Percentiles rank a stretch among this genome's conserved stretches.
These are phyloP conservation scores for Globisporangium spiculum DNA, from an alignment of 352 stramenopile species.

Conservation along the genomic window DNA sequence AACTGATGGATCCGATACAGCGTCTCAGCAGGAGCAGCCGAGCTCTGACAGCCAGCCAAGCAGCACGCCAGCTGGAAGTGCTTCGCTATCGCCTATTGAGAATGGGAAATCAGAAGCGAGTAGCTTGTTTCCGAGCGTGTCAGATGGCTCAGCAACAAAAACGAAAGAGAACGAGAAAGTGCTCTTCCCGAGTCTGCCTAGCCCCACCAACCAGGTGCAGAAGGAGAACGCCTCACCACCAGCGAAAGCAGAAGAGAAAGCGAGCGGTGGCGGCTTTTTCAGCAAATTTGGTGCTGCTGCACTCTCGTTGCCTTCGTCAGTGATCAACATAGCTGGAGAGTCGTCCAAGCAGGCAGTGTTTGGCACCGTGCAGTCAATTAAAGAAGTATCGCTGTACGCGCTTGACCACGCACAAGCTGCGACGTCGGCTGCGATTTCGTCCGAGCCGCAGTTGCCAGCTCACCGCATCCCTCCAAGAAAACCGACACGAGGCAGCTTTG, in stretches of 20 bases:
- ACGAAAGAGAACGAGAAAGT: constrained; percentile 8
- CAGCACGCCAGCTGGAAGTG: constrained; percentile 13
- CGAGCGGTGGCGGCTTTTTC: constrained; percentile 52
- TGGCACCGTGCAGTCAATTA: constrained; percentile 69
- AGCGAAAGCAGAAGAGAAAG: constrained; percentile 23
- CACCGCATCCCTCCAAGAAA: constrained; percentile 15
- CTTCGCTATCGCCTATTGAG: constrained; percentile 21
- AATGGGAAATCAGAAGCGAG: neutral
- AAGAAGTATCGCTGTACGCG: constrained; percentile 71
- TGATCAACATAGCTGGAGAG: constrained; percentile 56
- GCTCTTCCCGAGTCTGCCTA: constrained; percentile 12
- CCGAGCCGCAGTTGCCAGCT: constrained; percentile 38
- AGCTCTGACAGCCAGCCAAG: neutral
- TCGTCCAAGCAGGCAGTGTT: constrained; percentile 69
- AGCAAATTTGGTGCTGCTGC: constrained; percentile 57
- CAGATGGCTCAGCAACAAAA: neutral
- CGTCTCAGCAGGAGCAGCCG: neutral
- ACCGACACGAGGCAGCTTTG: neutral
- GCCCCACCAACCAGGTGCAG: neutral
- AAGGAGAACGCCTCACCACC: neutral
- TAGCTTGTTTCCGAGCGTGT: neutral
- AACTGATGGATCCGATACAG: constrained; percentile 2
- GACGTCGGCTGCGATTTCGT: constrained; percentile 52
- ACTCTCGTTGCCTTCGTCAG: constrained; percentile 55
- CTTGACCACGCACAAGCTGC: constrained; percentile 70